Percentiles rank a stretch among this genome's conserved stretches.
Conservation (phyloP, 345 rosid species). For the Ricinus communis region DNA sequence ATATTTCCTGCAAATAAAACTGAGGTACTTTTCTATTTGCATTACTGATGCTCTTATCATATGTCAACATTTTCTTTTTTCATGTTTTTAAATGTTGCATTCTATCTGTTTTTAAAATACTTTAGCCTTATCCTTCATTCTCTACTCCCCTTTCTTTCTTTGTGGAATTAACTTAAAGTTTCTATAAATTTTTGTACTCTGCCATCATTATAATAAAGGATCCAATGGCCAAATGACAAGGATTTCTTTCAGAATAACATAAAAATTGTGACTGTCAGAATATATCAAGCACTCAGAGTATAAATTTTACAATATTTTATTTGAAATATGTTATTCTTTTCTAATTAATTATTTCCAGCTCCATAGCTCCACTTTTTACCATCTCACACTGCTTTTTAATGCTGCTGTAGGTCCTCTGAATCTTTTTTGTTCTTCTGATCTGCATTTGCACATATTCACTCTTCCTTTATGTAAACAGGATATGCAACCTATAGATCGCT, state of each 20-base stretch:
- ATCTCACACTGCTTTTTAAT: neutral
- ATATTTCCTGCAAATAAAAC: slow-evolving; percentile 77
- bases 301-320: too few relatives aligned
- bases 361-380: neutral
- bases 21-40: slow-evolving; percentile 50
- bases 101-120: neutral
- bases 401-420: too few relatives aligned
- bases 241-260: too few relatives aligned
- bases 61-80: neutral
- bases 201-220: too few relatives aligned
- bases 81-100: neutral
- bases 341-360: neutral
- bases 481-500: slow-evolving; percentile 91
- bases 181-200: too few relatives aligned
- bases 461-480: slow-evolving; percentile 55
- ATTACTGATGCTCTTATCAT: neutral
- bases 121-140: too few relatives aligned
- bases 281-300: too few relatives aligned
- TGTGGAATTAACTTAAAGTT: too few relatives aligned
- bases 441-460: slow-evolving; percentile 11
- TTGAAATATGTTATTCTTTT: neutral
- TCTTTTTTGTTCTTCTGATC: neutral
- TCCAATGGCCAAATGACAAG: too few relatives aligned
- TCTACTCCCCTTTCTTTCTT: too few relatives aligned
- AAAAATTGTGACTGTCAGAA: too few relatives aligned